phyloP scores from a whole-genome alignment of 306 rosid species.

The Arachis stenosperma region DNA sequence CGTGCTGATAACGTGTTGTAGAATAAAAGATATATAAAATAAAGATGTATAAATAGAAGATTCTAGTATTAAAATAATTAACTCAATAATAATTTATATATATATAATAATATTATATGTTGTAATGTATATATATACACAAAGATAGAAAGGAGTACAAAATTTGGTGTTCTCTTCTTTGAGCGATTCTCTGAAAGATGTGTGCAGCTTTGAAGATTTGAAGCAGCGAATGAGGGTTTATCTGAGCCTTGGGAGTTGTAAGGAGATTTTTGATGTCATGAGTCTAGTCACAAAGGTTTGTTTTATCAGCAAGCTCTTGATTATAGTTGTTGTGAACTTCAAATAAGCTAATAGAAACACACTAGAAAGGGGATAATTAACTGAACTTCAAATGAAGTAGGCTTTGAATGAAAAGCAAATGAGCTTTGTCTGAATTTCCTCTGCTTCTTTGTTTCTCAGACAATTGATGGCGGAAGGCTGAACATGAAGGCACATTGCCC shows the following conservation, averaged over 20 bases:
- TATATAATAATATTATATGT: no score
- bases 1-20: no score
- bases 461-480: slow-evolving; percentile 82
- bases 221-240: slow-evolving; percentile 70
- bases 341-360: background rate
- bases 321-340: background rate
- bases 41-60: no score
- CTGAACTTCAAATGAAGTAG: background rate
- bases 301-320: slow-evolving; percentile 7
- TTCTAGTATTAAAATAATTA: no score
- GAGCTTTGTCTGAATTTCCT: slow-evolving; percentile 15
- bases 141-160: no score
- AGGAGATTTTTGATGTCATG: slow-evolving; percentile 68
- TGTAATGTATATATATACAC: no score
- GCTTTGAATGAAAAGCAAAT: background rate
- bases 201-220: slow-evolving; percentile 90
- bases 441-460: slow-evolving; percentile 48
- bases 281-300: slow-evolving; percentile 75
- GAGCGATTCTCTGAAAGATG: slow-evolving; percentile 62
- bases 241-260: slow-evolving; percentile 63
- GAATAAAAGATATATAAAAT: no score
- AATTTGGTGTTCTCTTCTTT: slow-evolving; percentile 48
- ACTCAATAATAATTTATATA: no score
- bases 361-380: background rate
- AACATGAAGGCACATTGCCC: slow-evolving; percentile 93